phyloP scores from a whole-genome alignment of 345 rosid genomes.

The Syzygium oleosum region DNA sequence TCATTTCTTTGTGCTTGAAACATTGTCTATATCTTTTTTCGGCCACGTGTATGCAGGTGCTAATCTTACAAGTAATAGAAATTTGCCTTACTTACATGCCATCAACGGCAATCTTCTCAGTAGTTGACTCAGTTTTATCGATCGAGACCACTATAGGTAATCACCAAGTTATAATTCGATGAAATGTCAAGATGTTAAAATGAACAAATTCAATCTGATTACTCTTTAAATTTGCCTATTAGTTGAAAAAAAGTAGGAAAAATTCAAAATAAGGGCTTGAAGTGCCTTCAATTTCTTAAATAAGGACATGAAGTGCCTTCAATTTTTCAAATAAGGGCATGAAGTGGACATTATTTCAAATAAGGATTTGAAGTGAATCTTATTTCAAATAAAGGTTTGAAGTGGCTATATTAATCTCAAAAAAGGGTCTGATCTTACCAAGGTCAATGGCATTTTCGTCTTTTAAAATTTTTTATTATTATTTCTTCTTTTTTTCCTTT shows the following conservation, averaged over 20 bases:
- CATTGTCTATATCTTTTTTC: neutral
- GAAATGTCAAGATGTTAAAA: neutral
- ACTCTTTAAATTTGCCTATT: neutral
- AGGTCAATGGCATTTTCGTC: too few relatives aligned
- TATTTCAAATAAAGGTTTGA: too few relatives aligned
- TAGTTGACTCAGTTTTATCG: neutral
- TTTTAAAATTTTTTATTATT: too few relatives aligned
- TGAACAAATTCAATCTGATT: neutral
- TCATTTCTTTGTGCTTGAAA: neutral
- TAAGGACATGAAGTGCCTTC: too few relatives aligned
- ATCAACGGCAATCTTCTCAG: neutral
- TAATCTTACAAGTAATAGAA: neutral
- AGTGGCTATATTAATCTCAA: too few relatives aligned
- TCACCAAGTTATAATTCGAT: neutral
- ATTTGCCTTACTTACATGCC: neutral
- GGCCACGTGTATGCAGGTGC: neutral
- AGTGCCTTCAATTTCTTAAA: too few relatives aligned
- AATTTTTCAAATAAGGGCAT: too few relatives aligned
- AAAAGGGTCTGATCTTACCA: too few relatives aligned
- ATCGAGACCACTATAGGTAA: accelerated
- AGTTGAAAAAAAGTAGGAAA: neutral
- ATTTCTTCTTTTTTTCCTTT: too few relatives aligned
- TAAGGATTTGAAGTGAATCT: too few relatives aligned
- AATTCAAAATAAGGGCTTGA: too few relatives aligned
- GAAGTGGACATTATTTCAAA: too few relatives aligned